These are phyloP conservation scores for Asterochloris sp. DNA, from an alignment of 139 green algal genomes.

Conservation along the genomic window DNA sequence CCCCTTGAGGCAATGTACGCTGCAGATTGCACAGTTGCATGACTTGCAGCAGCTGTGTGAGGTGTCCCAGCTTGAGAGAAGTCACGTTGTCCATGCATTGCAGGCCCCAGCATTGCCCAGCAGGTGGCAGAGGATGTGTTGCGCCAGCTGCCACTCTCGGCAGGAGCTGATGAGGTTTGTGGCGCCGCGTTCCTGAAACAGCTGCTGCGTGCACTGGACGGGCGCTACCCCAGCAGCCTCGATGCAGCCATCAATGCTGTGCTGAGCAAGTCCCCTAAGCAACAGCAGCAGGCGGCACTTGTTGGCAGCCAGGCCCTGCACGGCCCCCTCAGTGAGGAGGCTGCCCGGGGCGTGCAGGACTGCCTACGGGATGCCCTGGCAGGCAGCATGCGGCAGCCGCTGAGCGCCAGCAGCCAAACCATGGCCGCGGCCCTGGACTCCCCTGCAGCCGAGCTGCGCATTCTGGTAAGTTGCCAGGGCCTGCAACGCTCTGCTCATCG, in stretches of 20 bases:
- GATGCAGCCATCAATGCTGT: constrained; percentile 44
- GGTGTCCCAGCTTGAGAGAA: too few relatives aligned
- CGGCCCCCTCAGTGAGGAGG: not conserved
- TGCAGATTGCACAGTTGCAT: too few relatives aligned
- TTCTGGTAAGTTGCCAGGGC: constrained; percentile 24
- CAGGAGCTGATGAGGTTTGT: too few relatives aligned
- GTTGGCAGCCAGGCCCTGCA: too few relatives aligned
- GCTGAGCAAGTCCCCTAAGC: not conserved
- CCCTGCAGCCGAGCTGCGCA: constrained; percentile 41
- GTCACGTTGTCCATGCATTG: too few relatives aligned
- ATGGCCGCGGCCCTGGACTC: constrained; percentile 20
- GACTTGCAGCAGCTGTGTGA: too few relatives aligned
- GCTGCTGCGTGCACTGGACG: constrained; percentile 43
- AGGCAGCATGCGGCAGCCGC: constrained; percentile 23
- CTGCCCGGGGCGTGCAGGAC: not conserved
- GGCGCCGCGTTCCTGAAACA: not conserved
- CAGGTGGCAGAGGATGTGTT: too few relatives aligned
- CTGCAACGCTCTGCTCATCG: too few relatives aligned
- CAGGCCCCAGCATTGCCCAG: too few relatives aligned
- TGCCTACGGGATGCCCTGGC: constrained; percentile 18
- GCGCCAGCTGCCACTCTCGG: too few relatives aligned
- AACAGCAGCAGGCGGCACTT: not conserved
- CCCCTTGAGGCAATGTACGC: too few relatives aligned
- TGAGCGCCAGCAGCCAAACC: not conserved
- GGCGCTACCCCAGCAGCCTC: constrained; percentile 31